phyloP scores from a whole-genome alignment of 1,139 yeast species.

The Keqinozyma sinolaborantium region DNA sequence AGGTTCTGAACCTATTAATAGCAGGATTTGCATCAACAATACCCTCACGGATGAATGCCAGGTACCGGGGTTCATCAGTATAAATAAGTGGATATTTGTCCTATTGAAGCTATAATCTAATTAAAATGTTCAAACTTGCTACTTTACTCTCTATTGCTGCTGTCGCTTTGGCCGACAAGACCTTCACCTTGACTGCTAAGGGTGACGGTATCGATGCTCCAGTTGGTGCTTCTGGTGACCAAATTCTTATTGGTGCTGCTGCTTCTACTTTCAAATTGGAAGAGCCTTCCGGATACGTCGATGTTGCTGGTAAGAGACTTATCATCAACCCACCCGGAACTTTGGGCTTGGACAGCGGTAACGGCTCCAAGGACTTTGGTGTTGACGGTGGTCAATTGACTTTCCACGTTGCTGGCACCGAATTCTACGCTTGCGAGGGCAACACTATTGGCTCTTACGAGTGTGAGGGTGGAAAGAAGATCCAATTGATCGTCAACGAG shows the following conservation, averaged over 20 bases:
- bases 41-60: too few species aligned
- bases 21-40: too few species aligned
- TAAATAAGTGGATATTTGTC: too few species aligned
- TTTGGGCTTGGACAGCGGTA: conserved; percentile 9
- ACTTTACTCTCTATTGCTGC: conserved; percentile 25
- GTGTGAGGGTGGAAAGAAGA: too few species aligned
- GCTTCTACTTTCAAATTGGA: conserved; percentile 19
- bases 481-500: too few species aligned
- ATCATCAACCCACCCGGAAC: conserved; percentile 12
- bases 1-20: too few species aligned
- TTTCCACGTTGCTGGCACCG: conserved; percentile 13
- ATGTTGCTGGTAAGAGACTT: conserved; percentile 17
- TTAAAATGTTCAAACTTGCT: conserved; percentile 11
- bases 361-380: conserved; percentile 28
- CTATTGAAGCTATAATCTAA: too few species aligned
- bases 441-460: neutral
- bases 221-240: conserved; percentile 15
- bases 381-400: conserved; percentile 22
- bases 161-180: conserved; percentile 25
- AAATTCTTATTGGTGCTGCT: conserved; percentile 17
- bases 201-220: conserved; percentile 21
- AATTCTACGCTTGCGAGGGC: conserved; percentile 14
- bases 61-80: too few species aligned
- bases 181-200: conserved; percentile 20
- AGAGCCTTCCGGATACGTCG: conserved; percentile 28